Base-by-base conservation (phyloP, 345 rosid genomes). In the Erysimum cheiranthoides region DNA sequence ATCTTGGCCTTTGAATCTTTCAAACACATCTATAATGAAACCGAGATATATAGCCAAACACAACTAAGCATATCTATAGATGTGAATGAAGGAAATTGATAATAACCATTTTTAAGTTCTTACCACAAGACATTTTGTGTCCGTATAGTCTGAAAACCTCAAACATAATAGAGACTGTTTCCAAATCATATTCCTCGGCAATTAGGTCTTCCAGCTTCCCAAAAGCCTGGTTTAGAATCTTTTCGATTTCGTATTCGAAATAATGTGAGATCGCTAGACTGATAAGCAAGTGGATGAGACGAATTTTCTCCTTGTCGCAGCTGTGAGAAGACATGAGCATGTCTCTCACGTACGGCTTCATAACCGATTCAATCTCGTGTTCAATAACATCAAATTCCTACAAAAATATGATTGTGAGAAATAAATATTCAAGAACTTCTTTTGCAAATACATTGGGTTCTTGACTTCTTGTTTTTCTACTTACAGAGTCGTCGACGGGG, bases 151-250 rank as follows among this genome's bases (percentile, higher is more conserved):
- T 17, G 17, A 66, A 66, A 5, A 66, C 70, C 3, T 66, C 58
- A 47, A 66, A 66, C 70, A 66, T 66, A 45, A 30, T 35, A 1
- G 71, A 27, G 8, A 67, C 51, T 6, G 71, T 51, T 36, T 51
- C 47, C 25, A 67, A 25, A 36, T 51, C 49, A 36, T 67, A 1
- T 50, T 51, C 71, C 4, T 21, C 28, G 1, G 49, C 5, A 2
- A 67, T 21, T 0, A 67, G 4, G 1, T 1, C 34, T 3, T 34
- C 71, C 61, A 51, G 5, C 16, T 51, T 36, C 4, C 0, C 2
- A 10, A 51, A 67, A 51, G 49, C 27, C 0, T 13, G 71, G 8
- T 27, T 13, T 3, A 67, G 49, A 12, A 14, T 18, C 11, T 18
- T 5, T 14, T 67, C 49, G 3, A 67, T 67, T 25, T 67, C 71